These are phyloP conservation scores for Pisolithus tinctorius DNA, from an alignment of 768 basidiomycete species.

Conservation along the genomic window DNA sequence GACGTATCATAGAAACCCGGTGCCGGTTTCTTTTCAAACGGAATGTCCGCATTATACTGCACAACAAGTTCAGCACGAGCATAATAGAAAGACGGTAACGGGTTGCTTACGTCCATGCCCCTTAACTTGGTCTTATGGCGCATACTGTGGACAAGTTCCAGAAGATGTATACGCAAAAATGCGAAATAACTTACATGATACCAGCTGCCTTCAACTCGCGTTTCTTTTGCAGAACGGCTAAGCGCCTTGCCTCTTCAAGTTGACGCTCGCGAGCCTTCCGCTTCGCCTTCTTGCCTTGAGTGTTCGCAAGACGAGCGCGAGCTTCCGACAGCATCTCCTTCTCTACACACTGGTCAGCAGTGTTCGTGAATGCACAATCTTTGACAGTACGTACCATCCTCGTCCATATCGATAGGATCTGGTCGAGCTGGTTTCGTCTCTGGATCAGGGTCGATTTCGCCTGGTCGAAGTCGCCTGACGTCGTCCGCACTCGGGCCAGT, in stretches of 20 bases:
- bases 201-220: conserved; percentile 96
- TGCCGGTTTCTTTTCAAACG: conserved; percentile 95
- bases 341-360: conserved; percentile 41
- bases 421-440: conserved; percentile 98
- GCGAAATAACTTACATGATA: conserved; percentile 64
- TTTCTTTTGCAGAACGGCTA: conserved; percentile 96
- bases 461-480: conserved; percentile 80
- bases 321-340: conserved; percentile 99
- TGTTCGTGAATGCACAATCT: neutral
- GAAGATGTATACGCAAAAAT: neutral
- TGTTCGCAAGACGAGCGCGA: conserved; percentile 94
- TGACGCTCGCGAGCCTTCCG: conserved; percentile 97
- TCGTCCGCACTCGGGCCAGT: conserved; percentile 88
- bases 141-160: conserved; percentile 46
- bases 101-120: conserved; percentile 84
- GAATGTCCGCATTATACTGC: conserved; percentile 96
- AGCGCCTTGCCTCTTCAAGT: conserved; percentile 88
- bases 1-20: conserved; percentile 95
- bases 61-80: conserved; percentile 1
- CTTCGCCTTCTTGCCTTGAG: conserved; percentile 99
- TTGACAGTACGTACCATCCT: conserved; percentile 63
- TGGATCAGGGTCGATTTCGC: conserved; percentile 98
- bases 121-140: conserved; percentile 92
- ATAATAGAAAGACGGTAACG: neutral
- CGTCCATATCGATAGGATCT: conserved; percentile 99